Percentiles rank a stretch among this genome's conserved stretches.
These are phyloP conservation scores for Aeminium ludgeri DNA, from an alignment of 495 filamentous ascomycete species.

Conservation along the genomic window DNA sequence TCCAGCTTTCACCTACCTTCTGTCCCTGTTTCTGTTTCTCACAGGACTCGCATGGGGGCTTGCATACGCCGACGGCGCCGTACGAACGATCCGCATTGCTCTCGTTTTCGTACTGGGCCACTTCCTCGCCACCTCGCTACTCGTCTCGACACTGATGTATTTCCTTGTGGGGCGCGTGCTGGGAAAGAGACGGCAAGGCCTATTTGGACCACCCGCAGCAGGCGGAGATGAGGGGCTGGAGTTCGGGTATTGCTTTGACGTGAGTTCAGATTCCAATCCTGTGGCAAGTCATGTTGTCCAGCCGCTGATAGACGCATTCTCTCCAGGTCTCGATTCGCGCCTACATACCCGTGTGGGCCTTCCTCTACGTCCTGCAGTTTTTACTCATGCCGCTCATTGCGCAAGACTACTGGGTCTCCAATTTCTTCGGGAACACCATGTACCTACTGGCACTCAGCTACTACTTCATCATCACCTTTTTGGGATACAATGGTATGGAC, in stretches of 20 bases:
- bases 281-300: background rate
- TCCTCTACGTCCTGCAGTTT: slow-evolving; percentile 59
- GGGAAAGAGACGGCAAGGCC: slow-evolving; percentile 39
- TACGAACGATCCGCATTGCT: slow-evolving; percentile 40
- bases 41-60: slow-evolving; percentile 59
- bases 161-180: slow-evolving; percentile 48
- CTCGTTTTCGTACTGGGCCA: slow-evolving; percentile 51
- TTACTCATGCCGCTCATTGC: slow-evolving; percentile 46
- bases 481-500: slow-evolving; percentile 48
- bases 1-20: slow-evolving; percentile 61
- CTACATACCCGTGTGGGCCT: slow-evolving; percentile 59
- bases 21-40: slow-evolving; percentile 56
- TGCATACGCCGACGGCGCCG: slow-evolving; percentile 43
- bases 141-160: slow-evolving; percentile 45
- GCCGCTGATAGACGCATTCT: background rate
- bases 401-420: slow-evolving; percentile 40
- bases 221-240: slow-evolving; percentile 39
- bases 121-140: slow-evolving; percentile 44
- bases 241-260: slow-evolving; percentile 69
- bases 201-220: slow-evolving; percentile 35
- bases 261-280: slow-evolving; percentile 25
- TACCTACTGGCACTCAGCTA: slow-evolving; percentile 54
- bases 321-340: slow-evolving; percentile 51
- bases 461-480: slow-evolving; percentile 56
- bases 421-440: slow-evolving; percentile 53